These are phyloP conservation scores for Obba rivulosa DNA, from an alignment of 768 basidiomycete species.

Conservation along the genomic window DNA sequence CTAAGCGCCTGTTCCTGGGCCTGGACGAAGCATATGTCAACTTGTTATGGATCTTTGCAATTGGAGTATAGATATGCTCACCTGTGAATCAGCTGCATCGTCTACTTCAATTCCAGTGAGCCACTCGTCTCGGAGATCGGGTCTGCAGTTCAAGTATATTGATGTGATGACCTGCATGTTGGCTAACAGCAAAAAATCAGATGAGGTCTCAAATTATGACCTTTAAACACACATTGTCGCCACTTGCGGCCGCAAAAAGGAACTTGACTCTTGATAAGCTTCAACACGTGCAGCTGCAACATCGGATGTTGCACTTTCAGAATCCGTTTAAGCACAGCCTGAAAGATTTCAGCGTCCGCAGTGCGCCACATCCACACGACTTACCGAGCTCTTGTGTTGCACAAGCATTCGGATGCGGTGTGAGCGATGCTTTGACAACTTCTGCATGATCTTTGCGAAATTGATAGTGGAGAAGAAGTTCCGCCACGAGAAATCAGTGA, in stretches of 20 bases:
- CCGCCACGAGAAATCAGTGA: conserved; percentile 94
- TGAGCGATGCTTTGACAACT: conserved; percentile 89
- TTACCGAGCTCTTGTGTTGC: conserved; percentile 95
- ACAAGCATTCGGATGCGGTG: conserved; percentile 95
- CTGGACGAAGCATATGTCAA: conserved; percentile 32
- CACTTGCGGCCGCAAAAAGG: conserved; percentile 97
- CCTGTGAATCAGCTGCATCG: conserved; percentile 86
- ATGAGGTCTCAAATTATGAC: neutral
- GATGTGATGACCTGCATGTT: conserved; percentile 99
- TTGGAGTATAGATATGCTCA: conserved; percentile 23
- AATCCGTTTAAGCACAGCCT: conserved; percentile 96
- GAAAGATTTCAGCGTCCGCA: conserved; percentile 1
- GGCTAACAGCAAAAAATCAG: conserved; percentile 40
- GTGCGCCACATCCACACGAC: conserved; percentile 20
- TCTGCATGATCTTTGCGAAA: conserved; percentile 97
- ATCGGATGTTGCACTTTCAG: conserved; percentile 90
- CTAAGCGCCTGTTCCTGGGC: conserved; percentile 94
- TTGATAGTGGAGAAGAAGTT: conserved; percentile 98
- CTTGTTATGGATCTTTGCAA: neutral
- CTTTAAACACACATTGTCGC: conserved; percentile 72
- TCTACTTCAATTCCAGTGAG: conserved; percentile 90
- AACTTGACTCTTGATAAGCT: conserved; percentile 98
- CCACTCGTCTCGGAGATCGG: conserved; percentile 97
- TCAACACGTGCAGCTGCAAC: conserved; percentile 90
- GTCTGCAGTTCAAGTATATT: conserved; percentile 95